Evolutionary conservation across 441 rosid genomes (phyloP).

Genomic region (Gossypium davidsonii): DNA sequence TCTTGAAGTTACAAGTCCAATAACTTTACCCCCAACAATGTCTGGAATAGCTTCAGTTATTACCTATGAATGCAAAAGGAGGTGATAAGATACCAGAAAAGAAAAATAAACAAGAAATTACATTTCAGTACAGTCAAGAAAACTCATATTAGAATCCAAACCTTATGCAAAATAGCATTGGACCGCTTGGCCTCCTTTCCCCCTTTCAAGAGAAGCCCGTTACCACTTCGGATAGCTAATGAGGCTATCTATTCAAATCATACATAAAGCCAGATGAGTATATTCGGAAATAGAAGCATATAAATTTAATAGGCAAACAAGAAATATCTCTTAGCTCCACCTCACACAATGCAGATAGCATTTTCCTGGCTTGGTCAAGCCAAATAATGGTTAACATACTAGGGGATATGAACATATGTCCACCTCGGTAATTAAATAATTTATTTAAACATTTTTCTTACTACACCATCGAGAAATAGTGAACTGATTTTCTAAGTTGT

Average conservation of each 20-base stretch:
- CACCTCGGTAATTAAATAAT: background rate
- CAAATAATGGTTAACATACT: slow-evolving; percentile 1
- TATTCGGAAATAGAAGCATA: background rate
- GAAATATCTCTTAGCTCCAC: background rate
- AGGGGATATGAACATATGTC: background rate
- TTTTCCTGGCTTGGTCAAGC: background rate
- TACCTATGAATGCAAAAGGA: slow-evolving; percentile 38
- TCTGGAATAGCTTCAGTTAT: slow-evolving; percentile 82
- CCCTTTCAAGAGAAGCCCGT: slow-evolving; percentile 88
- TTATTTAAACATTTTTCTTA: background rate
- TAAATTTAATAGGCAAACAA: background rate
- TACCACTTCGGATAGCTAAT: slow-evolving; percentile 90
- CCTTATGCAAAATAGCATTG: slow-evolving; percentile 93
- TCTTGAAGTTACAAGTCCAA: slow-evolving; percentile 90
- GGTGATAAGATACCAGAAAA: slow-evolving; percentile 7
- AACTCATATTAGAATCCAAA: slow-evolving; percentile 22
- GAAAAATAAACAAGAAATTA: slow-evolving; percentile 2
- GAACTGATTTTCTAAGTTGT: background rate
- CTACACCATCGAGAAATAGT: background rate
- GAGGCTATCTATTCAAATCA: slow-evolving; percentile 74
- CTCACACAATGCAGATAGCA: background rate
- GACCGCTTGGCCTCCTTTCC: slow-evolving; percentile 94
- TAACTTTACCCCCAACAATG: slow-evolving; percentile 64
- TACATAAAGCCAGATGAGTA: slow-evolving; percentile 10
- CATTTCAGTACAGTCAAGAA: background rate